A percentile compares a stretch with the other conserved stretches of the same genome.
Conservation (phyloP, 257 asterid genomes). For the Solanum piurae region DNA sequence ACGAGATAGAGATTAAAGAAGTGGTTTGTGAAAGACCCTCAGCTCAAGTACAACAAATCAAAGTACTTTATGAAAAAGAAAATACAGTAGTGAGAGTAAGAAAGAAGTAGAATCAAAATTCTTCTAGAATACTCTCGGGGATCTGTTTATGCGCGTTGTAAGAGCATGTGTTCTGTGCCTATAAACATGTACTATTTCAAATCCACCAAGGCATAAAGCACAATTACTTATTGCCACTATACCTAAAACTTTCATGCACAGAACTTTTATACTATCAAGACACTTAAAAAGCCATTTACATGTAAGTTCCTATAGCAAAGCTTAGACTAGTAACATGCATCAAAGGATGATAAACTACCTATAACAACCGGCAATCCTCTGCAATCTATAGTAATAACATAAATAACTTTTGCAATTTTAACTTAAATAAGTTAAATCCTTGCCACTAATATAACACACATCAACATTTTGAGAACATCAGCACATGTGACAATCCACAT, state of each 20-base stretch:
- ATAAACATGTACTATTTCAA: not conserved
- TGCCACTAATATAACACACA: not conserved
- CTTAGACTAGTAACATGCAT: not conserved
- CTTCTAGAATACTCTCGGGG: not conserved
- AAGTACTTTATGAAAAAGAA: too few relatives aligned
- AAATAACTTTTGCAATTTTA: not conserved
- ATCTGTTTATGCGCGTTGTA: not conserved
- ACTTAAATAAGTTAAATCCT: not conserved
- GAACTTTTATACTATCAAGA: not conserved
- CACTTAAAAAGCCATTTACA: not conserved
- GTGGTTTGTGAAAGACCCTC: not conserved
- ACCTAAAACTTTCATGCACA: not conserved
- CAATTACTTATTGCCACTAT: not conserved
- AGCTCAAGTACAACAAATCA: not conserved
- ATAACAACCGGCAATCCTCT: not conserved
- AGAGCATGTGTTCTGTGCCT: not conserved
- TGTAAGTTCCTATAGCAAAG: not conserved
- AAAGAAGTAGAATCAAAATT: not conserved
- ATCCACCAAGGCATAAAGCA: not conserved
- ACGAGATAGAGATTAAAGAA: not conserved
- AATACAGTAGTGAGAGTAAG: not conserved
- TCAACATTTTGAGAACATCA: not conserved
- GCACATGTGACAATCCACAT: not conserved
- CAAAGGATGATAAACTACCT: not conserved
- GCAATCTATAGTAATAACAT: not conserved